Base-by-base conservation (phyloP, 2,329 filamentous ascomycete genomes). In the Diaporthe velutina region DNA sequence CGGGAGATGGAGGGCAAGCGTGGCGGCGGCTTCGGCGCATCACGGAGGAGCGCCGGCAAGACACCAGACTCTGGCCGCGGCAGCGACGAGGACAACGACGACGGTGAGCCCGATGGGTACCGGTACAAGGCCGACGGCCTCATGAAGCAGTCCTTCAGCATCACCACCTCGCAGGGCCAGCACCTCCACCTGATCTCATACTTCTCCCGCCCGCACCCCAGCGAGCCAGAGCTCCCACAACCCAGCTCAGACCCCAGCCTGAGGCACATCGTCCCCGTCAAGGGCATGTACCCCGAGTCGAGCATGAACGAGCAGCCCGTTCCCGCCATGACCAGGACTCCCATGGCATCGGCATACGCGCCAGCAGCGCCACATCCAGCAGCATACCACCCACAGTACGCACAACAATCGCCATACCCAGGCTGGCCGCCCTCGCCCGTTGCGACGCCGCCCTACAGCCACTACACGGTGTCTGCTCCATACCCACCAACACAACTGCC, bases 71-170 rank as follows among this genome's bases (percentile, higher is more conserved):
- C 94, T 79, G 92, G 91, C 75, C 92, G 93, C 77, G 92, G 91
- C 38, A 96, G 94, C 81, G 95, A 98, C 80, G 96, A 97, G 66
- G 94, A 97, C 79, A 94, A 94, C 66, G 93, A 95, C 77, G 93
- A 94, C 71, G 93, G 91, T 79, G 95, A 97, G 80, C 95, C 94
- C 0, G 95, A 98, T 83, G 95, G 95, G 55, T 98, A 98, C 83
- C 89, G 95, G 77, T 98, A 98, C 86, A 99, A 98, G 88, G 94
- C 93, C 13, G 97, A 99, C 80, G 97, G 97, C 0, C 90, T 99
- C 5, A 98, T 98, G 95, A 99, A 99, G 90, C 97, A 99, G 85
- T 98, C 97, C 0, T 99, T 98, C 88, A 98, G 96, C 86, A 98
- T 99, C 85, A 98, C 96, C 30, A 98, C 97, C 1, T 95, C 94